Evolutionary conservation across 2,329 filamentous ascomycete genomes (phyloP), one percentile per base, ranked within the genome.

Genomic region (Fusarium redolens): DNA sequence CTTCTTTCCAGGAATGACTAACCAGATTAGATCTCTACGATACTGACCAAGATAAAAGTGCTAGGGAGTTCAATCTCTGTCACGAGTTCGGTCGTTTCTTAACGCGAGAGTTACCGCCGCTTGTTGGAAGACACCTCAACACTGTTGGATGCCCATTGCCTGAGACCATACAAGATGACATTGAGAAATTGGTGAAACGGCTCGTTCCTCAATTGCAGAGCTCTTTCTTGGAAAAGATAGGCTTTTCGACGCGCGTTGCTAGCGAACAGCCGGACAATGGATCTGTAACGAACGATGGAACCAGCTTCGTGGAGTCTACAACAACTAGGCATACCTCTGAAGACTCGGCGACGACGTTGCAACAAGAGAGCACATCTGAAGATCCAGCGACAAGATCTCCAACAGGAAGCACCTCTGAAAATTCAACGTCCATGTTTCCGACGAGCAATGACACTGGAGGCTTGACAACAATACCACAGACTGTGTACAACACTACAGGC

Each of bases 401-500:
- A 10, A 11, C 10, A 14, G 50, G 31, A 1, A 52, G 11, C 9
- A 20, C 6, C 4, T 38, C 31, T 0, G 5, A 37, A 11, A 22
- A n/a, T 12, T 0, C 17, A 1, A 52, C 20, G 2, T 15, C 8
- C 0, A 15, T 25, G 31, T 37, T n/a, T 25, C n/a, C 18, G 8
- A 25, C 25, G 25, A 25, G 25, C 25, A 25, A 25, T 25, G 25
- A 5, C 25, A 25, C 25, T 25, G 25, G 10, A 15, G 17, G 25
- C 10, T 52, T 50, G 3, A 3, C n/a, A 0, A 14, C 0, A 8
- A 37, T 51, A 18, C 47, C 30, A 22, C 30, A 10, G 22, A 13
- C 14, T n/a, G 18, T 3, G 7, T n/a, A n/a, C 6, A 12, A 7
- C 9, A 3, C 0, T 0, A 28, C 9, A 48, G 0, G 15, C 13